Percentiles rank a stretch among this genome's conserved stretches.
phyloP scores from a whole-genome alignment of 257 asterid species.

The Craterostigma plantagineum region DNA sequence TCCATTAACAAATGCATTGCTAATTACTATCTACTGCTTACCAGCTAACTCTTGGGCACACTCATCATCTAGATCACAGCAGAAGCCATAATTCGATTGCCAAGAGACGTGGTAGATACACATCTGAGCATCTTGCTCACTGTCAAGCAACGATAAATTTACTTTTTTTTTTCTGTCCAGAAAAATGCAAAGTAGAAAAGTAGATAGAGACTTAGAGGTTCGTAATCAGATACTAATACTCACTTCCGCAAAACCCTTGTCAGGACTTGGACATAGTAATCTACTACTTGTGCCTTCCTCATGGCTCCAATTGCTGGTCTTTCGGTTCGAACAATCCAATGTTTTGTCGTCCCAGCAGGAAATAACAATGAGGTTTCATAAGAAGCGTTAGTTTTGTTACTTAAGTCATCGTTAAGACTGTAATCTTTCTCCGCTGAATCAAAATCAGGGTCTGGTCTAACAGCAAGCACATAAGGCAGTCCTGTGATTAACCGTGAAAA shows the following conservation, averaged over 20 bases:
- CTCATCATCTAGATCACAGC: slow-evolving; percentile 67
- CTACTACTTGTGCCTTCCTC: slow-evolving; percentile 53
- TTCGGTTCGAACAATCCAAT: slow-evolving; percentile 59
- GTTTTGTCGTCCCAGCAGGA: slow-evolving; percentile 40
- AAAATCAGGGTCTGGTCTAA: slow-evolving; percentile 53
- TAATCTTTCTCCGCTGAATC: slow-evolving; percentile 39
- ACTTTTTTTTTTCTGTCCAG: slow-evolving; percentile 1
- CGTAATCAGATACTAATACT: slow-evolving; percentile 11
- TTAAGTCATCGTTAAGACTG: slow-evolving; percentile 17
- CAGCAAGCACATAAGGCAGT: slow-evolving; percentile 41
- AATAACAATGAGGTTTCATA: slow-evolving; percentile 26
- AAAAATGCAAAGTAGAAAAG: neutral
- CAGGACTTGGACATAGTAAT: slow-evolving; percentile 57
- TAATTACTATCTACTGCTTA: slow-evolving; percentile 20
- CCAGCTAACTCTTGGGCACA: slow-evolving; percentile 74
- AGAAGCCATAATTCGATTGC: slow-evolving; percentile 66
- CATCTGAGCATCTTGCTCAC: slow-evolving; percentile 87
- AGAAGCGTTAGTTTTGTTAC: slow-evolving; percentile 13
- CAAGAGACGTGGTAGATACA: slow-evolving; percentile 73
- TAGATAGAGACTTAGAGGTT: neutral
- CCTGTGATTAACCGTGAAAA: slow-evolving; percentile 21
- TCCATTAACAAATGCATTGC: neutral
- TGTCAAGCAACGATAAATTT: slow-evolving; percentile 17
- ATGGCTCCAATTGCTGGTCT: slow-evolving; percentile 51
- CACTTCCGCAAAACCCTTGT: slow-evolving; percentile 70